Base-by-base conservation (phyloP, 2,329 filamentous ascomycete genomes). In the Aspergillus sp. region DNA sequence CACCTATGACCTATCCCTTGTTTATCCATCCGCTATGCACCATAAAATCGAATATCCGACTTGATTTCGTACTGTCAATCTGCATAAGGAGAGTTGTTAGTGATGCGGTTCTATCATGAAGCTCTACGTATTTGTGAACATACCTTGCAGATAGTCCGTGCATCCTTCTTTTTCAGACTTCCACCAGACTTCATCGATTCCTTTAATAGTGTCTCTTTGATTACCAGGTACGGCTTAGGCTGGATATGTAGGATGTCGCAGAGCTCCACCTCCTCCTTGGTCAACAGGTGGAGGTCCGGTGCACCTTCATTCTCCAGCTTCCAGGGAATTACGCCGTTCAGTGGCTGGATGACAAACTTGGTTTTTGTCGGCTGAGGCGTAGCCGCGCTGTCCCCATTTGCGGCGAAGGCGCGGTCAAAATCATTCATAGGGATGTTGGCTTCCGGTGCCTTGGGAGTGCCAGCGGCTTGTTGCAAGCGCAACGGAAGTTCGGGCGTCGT, bases 181-280 rank as follows among this genome's bases (percentile, higher is more conserved):
- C 95, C 95, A 58, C 95, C 93, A 58, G 88, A 87, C 76, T 93
- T 95, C 72, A 96, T 85, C 0, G 93, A 91, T 72, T 98, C 93
- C 67, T 91, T 90, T 52, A 98, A 76, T n/a, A 98, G 81, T 60
- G 90, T 87, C 73, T 97, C 92, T 75, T 99, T 99, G 75, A 98
- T 91, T 70, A 91, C 91, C 5, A 97, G 77, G 73, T 97, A 99
- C 1, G 95, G 91, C 78, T 99, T 99, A 0, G 95, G 95, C 74
- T 95, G 89, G 52, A 99, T 78, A 42, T 92, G 86, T 13, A 96
- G 83, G 41, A 89, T 83, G 66, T 90, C 90, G 77, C 95, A 99
- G 0, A 99, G 79, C 68, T 96, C 91, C 4, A 86, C 80, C 74
- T 99, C 95, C 63, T 96, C 91, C 1, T 87, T 83, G 0, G 89